phyloP scores from a whole-genome alignment of 768 basidiomycete species.

The Mycena vitilis region DNA sequence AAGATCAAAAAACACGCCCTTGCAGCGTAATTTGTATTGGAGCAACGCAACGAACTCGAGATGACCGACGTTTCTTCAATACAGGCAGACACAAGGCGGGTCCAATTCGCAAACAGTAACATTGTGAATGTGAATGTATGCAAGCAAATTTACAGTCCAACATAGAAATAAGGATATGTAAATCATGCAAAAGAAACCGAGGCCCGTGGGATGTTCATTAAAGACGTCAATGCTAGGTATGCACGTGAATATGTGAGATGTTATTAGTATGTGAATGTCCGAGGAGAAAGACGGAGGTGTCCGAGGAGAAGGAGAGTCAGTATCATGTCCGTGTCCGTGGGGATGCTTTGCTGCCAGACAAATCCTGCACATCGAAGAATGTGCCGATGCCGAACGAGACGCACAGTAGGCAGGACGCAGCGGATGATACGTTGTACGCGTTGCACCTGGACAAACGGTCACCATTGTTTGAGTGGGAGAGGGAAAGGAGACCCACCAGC shows the following conservation, averaged over 20 bases:
- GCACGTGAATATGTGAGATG: slow-evolving; percentile 22
- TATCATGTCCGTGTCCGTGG: slow-evolving; percentile 67
- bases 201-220: slow-evolving; percentile 29
- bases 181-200: slow-evolving; percentile 14
- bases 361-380: slow-evolving; percentile 77
- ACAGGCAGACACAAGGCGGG: no score
- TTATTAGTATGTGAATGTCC: slow-evolving; percentile 20
- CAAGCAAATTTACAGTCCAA: slow-evolving; percentile 1
- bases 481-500: slow-evolving; percentile 64
- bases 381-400: slow-evolving; percentile 65
- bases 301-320: background rate
- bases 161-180: slow-evolving; percentile 36
- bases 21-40: no score
- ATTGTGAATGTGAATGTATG: background rate
- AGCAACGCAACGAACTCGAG: no score
- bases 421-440: slow-evolving; percentile 75
- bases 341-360: slow-evolving; percentile 68
- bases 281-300: background rate
- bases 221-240: slow-evolving; percentile 34
- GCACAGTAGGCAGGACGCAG: slow-evolving; percentile 68
- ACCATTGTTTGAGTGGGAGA: slow-evolving; percentile 15
- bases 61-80: no score
- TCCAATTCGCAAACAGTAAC: background rate
- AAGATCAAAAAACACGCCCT: no score
- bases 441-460: slow-evolving; percentile 64